A percentile compares a stretch with the other conserved stretches of the same genome.
Conservation (phyloP, 768 basidiomycete species). For the Auriscalpium orientale region DNA sequence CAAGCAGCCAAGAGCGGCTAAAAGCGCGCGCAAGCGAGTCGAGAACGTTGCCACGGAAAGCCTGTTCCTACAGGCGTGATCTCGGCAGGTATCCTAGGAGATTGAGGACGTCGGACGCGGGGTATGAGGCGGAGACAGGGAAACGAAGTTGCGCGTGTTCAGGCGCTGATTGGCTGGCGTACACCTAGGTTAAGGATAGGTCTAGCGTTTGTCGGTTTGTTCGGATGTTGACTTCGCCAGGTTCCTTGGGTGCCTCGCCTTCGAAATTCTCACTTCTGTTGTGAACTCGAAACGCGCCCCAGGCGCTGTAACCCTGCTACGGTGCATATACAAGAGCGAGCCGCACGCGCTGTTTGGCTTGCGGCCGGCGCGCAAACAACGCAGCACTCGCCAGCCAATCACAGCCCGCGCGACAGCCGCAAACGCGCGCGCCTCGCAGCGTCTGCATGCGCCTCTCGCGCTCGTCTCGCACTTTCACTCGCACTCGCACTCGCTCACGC, state of each 20-base stretch:
- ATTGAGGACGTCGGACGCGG: conserved; percentile 2
- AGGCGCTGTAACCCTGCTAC: too few species aligned
- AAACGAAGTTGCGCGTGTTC: background rate
- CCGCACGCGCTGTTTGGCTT: background rate
- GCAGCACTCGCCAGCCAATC: too few species aligned
- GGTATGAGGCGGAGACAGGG: conserved; percentile 1
- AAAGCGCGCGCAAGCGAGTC: too few species aligned
- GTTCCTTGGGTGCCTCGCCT: too few species aligned
- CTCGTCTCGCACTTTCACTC: too few species aligned
- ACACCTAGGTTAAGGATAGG: background rate
- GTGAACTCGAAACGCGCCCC: too few species aligned
- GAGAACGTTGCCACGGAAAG: background rate
- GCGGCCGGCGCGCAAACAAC: background rate
- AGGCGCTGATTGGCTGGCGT: background rate
- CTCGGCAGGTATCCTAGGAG: conserved; percentile 8
- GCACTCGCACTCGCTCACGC: too few species aligned
- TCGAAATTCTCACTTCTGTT: too few species aligned
- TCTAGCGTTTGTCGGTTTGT: background rate
- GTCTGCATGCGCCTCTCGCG: too few species aligned
- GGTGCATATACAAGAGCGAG: too few species aligned
- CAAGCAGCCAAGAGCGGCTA: background rate
- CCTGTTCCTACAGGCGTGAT: background rate
- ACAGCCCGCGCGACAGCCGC: too few species aligned
- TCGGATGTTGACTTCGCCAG: background rate
- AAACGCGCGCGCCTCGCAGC: too few species aligned